Base-by-base conservation (phyloP, 768 basidiomycete genomes). In the Pisolithus orientalis region DNA sequence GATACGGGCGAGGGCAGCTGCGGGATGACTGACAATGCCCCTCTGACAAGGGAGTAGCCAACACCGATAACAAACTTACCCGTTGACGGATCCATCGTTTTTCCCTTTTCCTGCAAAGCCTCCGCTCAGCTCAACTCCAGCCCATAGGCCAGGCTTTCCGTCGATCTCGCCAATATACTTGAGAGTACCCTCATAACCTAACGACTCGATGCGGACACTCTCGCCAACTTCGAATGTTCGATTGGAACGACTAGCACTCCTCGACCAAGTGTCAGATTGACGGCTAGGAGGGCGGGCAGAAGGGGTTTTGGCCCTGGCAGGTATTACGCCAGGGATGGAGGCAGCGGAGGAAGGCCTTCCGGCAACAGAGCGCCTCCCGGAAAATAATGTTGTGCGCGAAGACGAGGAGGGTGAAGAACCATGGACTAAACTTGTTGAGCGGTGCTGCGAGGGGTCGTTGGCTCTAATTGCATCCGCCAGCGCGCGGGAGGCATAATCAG, bases 21-120 rank as follows among this genome's bases (percentile, higher is more conserved):
- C 27, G 7, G 44, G 43, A 40, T 34, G 50, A 31, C 38, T 24
- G 39, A 21, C 34, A 39, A 52, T 28, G 49, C 34, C 29, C 34
- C 24, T 27, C 37, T 21, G 39, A 28, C 32, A 44, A 25, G 31
- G 17, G 28, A 39, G 46, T 24, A 39, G 25, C 10, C 17, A 34
- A 25, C 5, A 32, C 31, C n/a, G 8, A 14, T n/a, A 42, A 44
- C 28, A 9, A 21, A 77, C 91, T 74, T 64, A 96, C 94, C 90
- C 91, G 56, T 75, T 78, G 5, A 95, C 94, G 43, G 82, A 80
- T 32, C 95, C 95, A 60, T 97, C 82, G 61, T 99, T 99, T 73
- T 98, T 99, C 1, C 95, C 95, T 66, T 88, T 90, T 17, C 95
- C 94, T 16, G 78, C 68, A 64, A 93, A 95, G 6, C 90, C 89